Conservation (phyloP, 768 basidiomycete genomes). For the Sporobolomyces pararoseus region DNA sequence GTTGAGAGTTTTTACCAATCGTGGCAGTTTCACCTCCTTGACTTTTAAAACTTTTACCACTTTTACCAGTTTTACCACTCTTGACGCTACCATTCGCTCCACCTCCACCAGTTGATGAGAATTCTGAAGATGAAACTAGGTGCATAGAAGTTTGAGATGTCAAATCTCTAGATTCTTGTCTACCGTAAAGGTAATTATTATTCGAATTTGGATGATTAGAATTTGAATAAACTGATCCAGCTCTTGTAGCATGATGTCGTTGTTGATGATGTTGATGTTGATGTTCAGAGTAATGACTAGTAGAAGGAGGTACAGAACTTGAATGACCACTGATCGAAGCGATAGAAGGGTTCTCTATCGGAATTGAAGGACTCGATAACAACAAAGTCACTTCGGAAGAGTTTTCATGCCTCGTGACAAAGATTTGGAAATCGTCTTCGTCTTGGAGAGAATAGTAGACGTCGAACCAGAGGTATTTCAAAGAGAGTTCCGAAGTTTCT, state of each 20-base stretch:
- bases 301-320: conserved; percentile 34
- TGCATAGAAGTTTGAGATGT: conserved; percentile 41
- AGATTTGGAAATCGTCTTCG: conserved; percentile 45
- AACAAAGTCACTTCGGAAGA: conserved; percentile 35
- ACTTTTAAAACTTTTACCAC: conserved; percentile 27
- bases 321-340: too few species aligned
- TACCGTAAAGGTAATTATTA: conserved; percentile 42
- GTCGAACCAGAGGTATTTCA: conserved; percentile 44
- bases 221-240: conserved; percentile 37
- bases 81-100: conserved; percentile 41
- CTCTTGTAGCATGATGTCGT: conserved; percentile 17
- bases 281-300: conserved; percentile 15
- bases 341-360: conserved; percentile 41
- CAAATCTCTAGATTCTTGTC: conserved; percentile 23
- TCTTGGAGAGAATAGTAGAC: conserved; percentile 46
- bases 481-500: conserved; percentile 7
- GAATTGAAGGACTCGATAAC: conserved; percentile 37
- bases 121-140: conserved; percentile 40
- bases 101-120: neutral
- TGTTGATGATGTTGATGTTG: conserved; percentile 10
- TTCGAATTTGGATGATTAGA: conserved; percentile 25
- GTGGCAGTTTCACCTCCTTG: conserved; percentile 6
- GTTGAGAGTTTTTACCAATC: conserved; percentile 9
- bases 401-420: conserved; percentile 19
- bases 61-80: conserved; percentile 41